These are phyloP conservation scores for Gracilaria domingensis DNA, from an alignment of 23 red algal genomes.

Conservation along the genomic window DNA sequence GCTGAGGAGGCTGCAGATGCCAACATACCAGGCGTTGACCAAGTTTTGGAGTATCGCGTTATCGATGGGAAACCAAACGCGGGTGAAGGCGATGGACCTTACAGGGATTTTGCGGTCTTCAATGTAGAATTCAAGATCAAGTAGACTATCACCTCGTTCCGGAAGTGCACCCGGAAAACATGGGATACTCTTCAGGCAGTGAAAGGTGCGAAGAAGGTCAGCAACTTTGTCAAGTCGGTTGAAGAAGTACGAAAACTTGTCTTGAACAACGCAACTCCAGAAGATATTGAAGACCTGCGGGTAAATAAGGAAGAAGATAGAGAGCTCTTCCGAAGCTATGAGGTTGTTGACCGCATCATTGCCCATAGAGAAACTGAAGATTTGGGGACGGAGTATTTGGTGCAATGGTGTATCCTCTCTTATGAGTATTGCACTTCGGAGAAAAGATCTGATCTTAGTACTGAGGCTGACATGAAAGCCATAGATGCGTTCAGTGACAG, in stretches of 20 bases:
- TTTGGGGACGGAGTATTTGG: constrained; percentile 77
- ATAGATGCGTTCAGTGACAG: constrained; percentile 89
- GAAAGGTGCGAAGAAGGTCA: constrained; percentile 84
- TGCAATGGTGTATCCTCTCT: constrained; percentile 81
- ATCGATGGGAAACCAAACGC: constrained; percentile 15
- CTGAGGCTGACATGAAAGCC: constrained; percentile 80
- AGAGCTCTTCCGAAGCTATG: constrained; percentile 56
- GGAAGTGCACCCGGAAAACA: constrained; percentile 76
- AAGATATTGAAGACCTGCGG: constrained; percentile 78
- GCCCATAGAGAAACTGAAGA: constrained; percentile 69
- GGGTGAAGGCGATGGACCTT: constrained; percentile 22
- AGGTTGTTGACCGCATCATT: constrained; percentile 82
- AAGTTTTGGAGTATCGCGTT: constrained; percentile 65
- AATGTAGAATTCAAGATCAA: constrained; percentile 90
- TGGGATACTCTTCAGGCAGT: constrained; percentile 59
- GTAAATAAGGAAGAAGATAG: constrained; percentile 65
- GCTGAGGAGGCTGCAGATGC: constrained; percentile 50
- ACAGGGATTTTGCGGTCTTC: constrained; percentile 70
- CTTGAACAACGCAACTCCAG: constrained; percentile 57
- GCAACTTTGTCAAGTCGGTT: constrained; percentile 81
- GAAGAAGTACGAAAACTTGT: constrained; percentile 45
- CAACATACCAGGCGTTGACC: constrained; percentile 34
- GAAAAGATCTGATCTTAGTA: constrained; percentile 55
- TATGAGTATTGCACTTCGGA: constrained; percentile 93
- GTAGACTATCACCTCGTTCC: constrained; percentile 70